Conservation (phyloP, 1,284 basidiomycete genomes). For the Heliocybe sulcata region DNA sequence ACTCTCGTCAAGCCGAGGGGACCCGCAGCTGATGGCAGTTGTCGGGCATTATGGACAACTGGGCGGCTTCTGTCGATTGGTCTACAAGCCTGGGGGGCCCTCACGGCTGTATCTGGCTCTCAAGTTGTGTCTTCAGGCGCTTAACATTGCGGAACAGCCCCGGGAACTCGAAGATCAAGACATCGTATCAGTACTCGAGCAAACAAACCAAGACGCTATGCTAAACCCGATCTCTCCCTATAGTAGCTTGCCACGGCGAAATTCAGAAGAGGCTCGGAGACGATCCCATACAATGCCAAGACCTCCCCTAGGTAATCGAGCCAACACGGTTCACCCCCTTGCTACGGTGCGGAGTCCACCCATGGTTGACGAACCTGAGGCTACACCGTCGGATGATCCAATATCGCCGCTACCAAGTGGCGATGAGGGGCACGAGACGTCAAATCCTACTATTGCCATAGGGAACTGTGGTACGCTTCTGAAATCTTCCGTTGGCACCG, state of each 20-base stretch:
- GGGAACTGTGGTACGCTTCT: constrained; percentile 55
- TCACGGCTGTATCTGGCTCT: constrained; percentile 65
- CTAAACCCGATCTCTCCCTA: not conserved
- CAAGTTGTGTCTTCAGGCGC: constrained; percentile 63
- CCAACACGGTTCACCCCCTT: constrained; percentile 40
- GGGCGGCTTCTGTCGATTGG: constrained; percentile 82
- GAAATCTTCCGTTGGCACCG: constrained; percentile 47
- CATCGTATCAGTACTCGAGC: not conserved
- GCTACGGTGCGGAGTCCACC: constrained; percentile 28
- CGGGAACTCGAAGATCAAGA: constrained; percentile 1
- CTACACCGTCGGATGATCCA: constrained; percentile 6
- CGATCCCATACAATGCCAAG: constrained; percentile 7
- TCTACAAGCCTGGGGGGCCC: constrained; percentile 90
- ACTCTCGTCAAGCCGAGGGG: constrained; percentile 65
- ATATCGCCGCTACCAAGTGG: not conserved
- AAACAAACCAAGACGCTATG: not conserved
- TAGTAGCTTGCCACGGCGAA: constrained; percentile 29
- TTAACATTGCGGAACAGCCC: constrained; percentile 36
- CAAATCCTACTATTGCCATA: constrained; percentile 42
- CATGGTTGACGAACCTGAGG: constrained; percentile 25
- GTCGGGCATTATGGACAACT: constrained; percentile 67
- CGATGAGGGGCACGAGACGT: constrained; percentile 10
- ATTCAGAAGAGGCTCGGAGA: constrained; percentile 38
- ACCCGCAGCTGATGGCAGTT: constrained; percentile 52
- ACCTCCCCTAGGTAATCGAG: constrained; percentile 39